Evolutionary conservation across 164 flowering plant genomes (phyloP).

Genomic region (Kingdonia uniflora): DNA sequence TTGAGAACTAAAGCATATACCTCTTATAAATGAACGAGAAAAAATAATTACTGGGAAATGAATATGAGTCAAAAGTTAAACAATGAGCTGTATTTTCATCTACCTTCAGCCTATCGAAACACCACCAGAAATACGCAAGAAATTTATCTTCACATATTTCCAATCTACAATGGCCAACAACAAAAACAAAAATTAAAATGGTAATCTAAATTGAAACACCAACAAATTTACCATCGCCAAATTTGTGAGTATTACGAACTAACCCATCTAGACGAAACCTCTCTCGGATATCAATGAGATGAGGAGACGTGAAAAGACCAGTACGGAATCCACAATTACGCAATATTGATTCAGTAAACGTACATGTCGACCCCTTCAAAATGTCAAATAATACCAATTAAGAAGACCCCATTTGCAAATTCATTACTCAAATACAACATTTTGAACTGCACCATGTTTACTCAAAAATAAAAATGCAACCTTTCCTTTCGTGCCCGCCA

Average conservation of each 20-base stretch:
- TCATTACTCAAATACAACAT: background rate
- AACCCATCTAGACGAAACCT: constrained; percentile 94
- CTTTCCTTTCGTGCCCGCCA: constrained; percentile 99
- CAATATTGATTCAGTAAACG: constrained; percentile 78
- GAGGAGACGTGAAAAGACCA: constrained; percentile 97
- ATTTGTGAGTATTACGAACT: constrained; percentile 16
- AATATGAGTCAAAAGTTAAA: background rate
- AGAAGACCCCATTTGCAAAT: too few relatives aligned
- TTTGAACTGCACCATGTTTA: background rate
- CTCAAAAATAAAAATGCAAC: constrained; percentile 18
- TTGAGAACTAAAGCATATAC: background rate
- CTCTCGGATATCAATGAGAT: constrained; percentile 92
- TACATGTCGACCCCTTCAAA: constrained; percentile 90
- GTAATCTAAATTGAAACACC: background rate
- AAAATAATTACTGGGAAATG: background rate
- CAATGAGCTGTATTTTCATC: background rate
- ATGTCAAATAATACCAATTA: background rate
- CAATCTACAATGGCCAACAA: constrained; percentile 49
- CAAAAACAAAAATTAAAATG: background rate
- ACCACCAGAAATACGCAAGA: constrained; percentile 96
- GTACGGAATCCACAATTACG: constrained; percentile 92
- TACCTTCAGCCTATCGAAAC: constrained; percentile 83
- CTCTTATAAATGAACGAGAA: background rate
- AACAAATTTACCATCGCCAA: background rate
- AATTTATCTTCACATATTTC: constrained; percentile 88